Base-by-base conservation (phyloP, 1,139 yeast species). In the Scheffersomyces segobiensis region DNA sequence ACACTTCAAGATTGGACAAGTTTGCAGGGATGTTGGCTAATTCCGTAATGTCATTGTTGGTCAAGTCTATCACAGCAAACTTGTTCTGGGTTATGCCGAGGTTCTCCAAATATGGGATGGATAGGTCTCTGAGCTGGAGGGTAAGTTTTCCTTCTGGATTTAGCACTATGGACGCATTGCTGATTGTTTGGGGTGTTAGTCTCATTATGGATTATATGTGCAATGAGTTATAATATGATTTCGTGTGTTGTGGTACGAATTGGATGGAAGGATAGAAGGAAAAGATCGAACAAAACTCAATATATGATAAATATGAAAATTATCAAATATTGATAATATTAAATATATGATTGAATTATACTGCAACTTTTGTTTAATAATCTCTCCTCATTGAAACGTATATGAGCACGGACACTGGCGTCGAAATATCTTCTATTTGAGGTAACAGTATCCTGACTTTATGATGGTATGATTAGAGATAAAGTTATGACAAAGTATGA, bases 11-110 rank as follows among this genome's bases (percentile, higher is more conserved):
- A 48, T 82, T 78, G 10, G 63, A 55, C 53, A 86, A 70, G 14
- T 64, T 62, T 4, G 59, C 58, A 0, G 92, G 91, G 20, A 88
- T 72, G 57, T 81, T 80, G 7, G 83, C 80, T 18, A 91, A 67
- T 18, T 79, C 81, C 2, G 82, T 73, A 20, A 91, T 72, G 49
- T 83, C 87, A 70, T 91, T 91, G 68, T 87, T 86, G 5, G 91
- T 82, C 50, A 91, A 71, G 70, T 91, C 97, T 7, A 91, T 75
- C 21, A 85, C 83, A 57, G 83, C 85, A 63, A 79, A 78, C 56
- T 66, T 67, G 62, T 76, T 73, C 49, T 70, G 69, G 14, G 80
- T 73, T 26, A 68, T 68, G 19, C 72, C 73, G 19, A 78, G 65
- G 60, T 78, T 77, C 57, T 79, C 83, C 42, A 80, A 66, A 56